Evolutionary conservation across 2,329 filamentous ascomycete genomes (phyloP).

Genomic region (Zymoseptoria tritici): DNA sequence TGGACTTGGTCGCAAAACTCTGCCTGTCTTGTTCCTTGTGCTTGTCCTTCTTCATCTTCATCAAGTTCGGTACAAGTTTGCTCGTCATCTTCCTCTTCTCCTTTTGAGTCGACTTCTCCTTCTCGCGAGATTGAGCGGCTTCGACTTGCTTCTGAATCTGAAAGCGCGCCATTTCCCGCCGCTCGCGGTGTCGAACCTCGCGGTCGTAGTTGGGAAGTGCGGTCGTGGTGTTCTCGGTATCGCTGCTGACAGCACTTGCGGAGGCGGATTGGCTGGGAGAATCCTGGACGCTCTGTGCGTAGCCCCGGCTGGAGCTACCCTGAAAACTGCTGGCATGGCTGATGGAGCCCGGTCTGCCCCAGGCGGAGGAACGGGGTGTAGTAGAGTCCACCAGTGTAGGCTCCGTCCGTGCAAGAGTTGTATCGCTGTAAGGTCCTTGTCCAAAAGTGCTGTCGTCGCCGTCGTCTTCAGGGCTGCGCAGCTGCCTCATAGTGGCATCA

Average conservation of each 20-base stretch:
- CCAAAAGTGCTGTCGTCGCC: constrained; percentile 16
- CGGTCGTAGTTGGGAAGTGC: constrained; percentile 30
- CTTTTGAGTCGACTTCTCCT: constrained; percentile 23
- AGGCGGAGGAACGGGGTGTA: constrained; percentile 9
- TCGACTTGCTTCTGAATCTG: constrained; percentile 31
- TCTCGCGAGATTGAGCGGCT: constrained; percentile 26
- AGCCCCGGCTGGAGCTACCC: constrained; percentile 12
- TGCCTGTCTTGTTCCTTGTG: constrained; percentile 20
- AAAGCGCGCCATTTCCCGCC: constrained; percentile 19
- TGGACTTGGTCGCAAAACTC: neutral
- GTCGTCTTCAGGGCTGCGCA: constrained; percentile 14
- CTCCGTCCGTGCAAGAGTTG: constrained; percentile 7
- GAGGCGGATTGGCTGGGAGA: constrained; percentile 16
- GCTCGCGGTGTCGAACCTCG: constrained; percentile 29
- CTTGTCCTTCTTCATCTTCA: constrained; percentile 28
- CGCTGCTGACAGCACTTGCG: constrained; percentile 27
- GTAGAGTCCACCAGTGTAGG: constrained; percentile 3
- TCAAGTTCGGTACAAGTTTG: constrained; percentile 33
- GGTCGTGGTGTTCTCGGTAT: constrained; percentile 27
- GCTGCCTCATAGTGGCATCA: constrained; percentile 17
- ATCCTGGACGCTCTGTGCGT: constrained; percentile 10
- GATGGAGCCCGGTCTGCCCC: constrained; percentile 19
- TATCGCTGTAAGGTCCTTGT: constrained; percentile 9
- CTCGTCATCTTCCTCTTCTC: constrained; percentile 33
- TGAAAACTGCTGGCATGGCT: constrained; percentile 19